Evolutionary conservation across 352 stramenopile species (phyloP).

Genomic region (Globisporangium spiculum): DNA sequence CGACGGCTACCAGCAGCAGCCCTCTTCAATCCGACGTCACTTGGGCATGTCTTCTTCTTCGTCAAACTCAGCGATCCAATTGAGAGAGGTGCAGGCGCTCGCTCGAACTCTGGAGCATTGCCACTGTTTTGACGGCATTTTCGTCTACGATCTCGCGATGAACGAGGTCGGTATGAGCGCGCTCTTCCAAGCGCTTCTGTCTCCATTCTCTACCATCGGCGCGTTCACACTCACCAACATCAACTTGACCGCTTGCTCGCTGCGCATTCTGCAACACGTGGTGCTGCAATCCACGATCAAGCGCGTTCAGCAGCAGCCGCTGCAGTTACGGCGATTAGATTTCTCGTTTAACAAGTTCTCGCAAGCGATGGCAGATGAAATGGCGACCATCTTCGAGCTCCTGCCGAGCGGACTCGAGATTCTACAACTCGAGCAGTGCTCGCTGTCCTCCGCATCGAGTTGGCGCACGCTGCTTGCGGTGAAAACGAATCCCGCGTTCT

Average conservation of each 20-base stretch:
- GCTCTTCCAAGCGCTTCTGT: conserved; percentile 52
- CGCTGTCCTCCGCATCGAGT: conserved; percentile 29
- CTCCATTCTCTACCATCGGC: conserved; percentile 30
- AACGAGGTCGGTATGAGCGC: conserved; percentile 36
- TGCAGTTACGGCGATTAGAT: conserved; percentile 43
- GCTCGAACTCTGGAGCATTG: conserved; percentile 37
- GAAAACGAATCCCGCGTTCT: conserved; percentile 47
- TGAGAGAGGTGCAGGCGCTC: conserved; percentile 49
- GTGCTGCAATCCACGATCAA: conserved; percentile 58
- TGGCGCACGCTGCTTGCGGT: conserved; percentile 38
- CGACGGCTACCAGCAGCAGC: conserved; percentile 28
- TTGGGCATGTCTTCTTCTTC: background rate
- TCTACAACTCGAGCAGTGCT: conserved; percentile 59
- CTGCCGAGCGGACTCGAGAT: conserved; percentile 44
- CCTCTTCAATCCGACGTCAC: conserved; percentile 1
- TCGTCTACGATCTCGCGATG: conserved; percentile 48
- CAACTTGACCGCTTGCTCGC: conserved; percentile 28
- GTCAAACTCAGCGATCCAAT: conserved; percentile 18
- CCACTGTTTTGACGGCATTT: conserved; percentile 42
- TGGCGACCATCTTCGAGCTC: conserved; percentile 50
- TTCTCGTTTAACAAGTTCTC: conserved; percentile 72
- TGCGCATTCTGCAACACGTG: conserved; percentile 51
- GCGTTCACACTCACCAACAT: conserved; percentile 54
- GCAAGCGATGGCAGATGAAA: conserved; percentile 36
- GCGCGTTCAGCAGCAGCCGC: conserved; percentile 10